Percentiles rank a stretch among this genome's conserved stretches.
These are phyloP conservation scores for Drosera spatulata DNA, from an alignment of 179 eudicot genomes.

Conservation along the genomic window DNA sequence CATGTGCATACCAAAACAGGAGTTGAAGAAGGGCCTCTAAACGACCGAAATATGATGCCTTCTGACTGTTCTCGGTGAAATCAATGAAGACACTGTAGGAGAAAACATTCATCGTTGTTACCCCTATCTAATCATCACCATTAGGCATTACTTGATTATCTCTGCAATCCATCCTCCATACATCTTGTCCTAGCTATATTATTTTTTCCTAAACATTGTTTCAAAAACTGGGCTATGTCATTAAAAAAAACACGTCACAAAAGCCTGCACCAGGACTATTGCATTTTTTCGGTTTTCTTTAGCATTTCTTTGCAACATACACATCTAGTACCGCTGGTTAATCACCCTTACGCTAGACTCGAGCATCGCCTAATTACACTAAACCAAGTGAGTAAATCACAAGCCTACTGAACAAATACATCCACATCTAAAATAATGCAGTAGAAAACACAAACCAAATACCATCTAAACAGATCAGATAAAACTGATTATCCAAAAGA, in stretches of 20 bases:
- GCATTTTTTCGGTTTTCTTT: too few species aligned
- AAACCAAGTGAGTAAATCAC: too few species aligned
- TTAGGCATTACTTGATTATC: conserved; percentile 14
- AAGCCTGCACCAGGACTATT: too few species aligned
- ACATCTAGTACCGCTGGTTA: too few species aligned
- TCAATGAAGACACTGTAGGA: conserved; percentile 97
- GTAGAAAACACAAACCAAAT: too few species aligned
- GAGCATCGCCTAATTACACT: too few species aligned
- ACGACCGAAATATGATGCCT: conserved; percentile 75
- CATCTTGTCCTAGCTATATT: conserved; percentile 25
- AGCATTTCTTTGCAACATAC: too few species aligned
- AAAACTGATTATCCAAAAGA: too few species aligned
- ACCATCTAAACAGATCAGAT: too few species aligned
- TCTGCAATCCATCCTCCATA: conserved; percentile 26
- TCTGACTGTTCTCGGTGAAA: conserved; percentile 59
- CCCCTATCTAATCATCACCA: conserved; percentile 47
- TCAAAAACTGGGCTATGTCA: conserved; percentile 1
- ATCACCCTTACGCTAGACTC: too few species aligned
- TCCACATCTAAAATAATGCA: too few species aligned
- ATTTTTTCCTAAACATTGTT: conserved; percentile 1
- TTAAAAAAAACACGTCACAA: not conserved
- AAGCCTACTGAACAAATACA: too few species aligned
- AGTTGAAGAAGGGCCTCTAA: conserved; percentile 73
- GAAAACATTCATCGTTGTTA: conserved; percentile 90
- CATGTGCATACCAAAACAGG: conserved; percentile 75